Evolutionary conservation across 148 eudicot genomes (phyloP), one percentile per base, ranked within the genome.

Genomic region (Dysphania ambrosioides): DNA sequence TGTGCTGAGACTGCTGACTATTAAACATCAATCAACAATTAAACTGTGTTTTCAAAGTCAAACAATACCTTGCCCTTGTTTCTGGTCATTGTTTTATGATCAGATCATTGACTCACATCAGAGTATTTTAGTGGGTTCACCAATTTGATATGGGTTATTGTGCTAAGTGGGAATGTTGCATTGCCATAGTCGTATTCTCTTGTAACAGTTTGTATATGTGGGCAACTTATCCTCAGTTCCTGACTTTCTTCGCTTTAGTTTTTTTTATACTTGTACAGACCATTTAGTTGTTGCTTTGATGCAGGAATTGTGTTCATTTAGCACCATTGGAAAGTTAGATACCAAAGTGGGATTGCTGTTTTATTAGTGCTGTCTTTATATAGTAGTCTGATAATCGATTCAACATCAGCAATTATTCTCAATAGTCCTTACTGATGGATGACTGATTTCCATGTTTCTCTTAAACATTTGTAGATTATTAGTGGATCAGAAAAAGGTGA

Each of bases 401-500:
- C n/a, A n/a, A n/a, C n/a, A n/a, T n/a, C n/a, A 42, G 53, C 49
- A 53, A 53, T 53, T 53, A 53, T 21, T 32, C 11, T 30, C 47
- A 18, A 29, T 29, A 58, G 66, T 44, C 40, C 59, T 74, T 9
- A 8, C 51, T 16, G 2, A 60, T 65, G 24, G 57, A 53, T 51
- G 6, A 16, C 26, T 6, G 15, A 1, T 15, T 41, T 58, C 60
- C 70, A 8, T 31, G 47, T 30, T 79, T 61, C 66, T 74, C 65
- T 83, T 73, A 74, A n/a, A 21, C 72, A 27, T 77, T 23, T 31
- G 56, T 91, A 91, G 97, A 85, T 78, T 62, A 76, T 93, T 82
- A 79, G 80, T 73, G 97, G 91, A 68, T 72, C 89, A 72, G 98
- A 88, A 78, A 93, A 88, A 81, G 97, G 98, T 77, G 94, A 90